Evolutionary conservation across 1,284 basidiomycete species (phyloP).

Genomic region (Anthracocystis setariae): DNA sequence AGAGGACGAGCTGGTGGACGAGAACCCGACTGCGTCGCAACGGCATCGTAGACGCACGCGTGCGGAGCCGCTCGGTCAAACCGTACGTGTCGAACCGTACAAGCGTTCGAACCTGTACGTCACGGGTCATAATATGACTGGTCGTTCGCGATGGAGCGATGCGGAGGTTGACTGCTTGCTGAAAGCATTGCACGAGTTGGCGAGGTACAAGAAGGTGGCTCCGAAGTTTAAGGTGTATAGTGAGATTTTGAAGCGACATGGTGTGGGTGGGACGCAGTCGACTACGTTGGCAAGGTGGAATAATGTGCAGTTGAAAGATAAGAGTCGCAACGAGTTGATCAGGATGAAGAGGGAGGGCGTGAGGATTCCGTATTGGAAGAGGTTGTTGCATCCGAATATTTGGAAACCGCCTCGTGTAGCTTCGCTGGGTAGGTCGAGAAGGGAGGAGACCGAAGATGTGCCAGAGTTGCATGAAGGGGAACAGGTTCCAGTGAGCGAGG

Average conservation of each 20-base stretch:
- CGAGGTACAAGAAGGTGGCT: conserved; percentile 36
- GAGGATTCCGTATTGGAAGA: conserved; percentile 53
- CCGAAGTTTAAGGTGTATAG: conserved; percentile 42
- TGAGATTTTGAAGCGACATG: conserved; percentile 47
- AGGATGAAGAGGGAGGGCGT: conserved; percentile 43
- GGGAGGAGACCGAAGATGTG: conserved; percentile 42
- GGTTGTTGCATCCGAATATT: conserved; percentile 40
- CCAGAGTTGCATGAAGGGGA: conserved; percentile 11
- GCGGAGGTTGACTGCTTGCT: conserved; percentile 36
- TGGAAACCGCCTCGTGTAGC: conserved; percentile 40
- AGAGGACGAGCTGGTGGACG: conserved; percentile 34
- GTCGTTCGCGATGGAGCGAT: conserved; percentile 41
- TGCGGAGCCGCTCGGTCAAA: conserved; percentile 20
- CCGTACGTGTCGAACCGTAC: conserved; percentile 37
- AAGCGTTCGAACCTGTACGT: conserved; percentile 46
- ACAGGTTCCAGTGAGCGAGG: conserved; percentile 1
- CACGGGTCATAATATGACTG: conserved; percentile 51
- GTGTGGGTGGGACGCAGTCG: conserved; percentile 25
- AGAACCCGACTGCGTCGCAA: not conserved
- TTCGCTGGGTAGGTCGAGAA: conserved; percentile 7
- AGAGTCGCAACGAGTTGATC: conserved; percentile 52
- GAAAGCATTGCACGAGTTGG: conserved; percentile 30
- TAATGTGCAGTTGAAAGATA: conserved; percentile 62
- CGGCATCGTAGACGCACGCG: conserved; percentile 11
- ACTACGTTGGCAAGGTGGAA: conserved; percentile 42